Conservation (phyloP, 2,329 filamentous ascomycete genomes). For the Cercospora nicotianae region DNA sequence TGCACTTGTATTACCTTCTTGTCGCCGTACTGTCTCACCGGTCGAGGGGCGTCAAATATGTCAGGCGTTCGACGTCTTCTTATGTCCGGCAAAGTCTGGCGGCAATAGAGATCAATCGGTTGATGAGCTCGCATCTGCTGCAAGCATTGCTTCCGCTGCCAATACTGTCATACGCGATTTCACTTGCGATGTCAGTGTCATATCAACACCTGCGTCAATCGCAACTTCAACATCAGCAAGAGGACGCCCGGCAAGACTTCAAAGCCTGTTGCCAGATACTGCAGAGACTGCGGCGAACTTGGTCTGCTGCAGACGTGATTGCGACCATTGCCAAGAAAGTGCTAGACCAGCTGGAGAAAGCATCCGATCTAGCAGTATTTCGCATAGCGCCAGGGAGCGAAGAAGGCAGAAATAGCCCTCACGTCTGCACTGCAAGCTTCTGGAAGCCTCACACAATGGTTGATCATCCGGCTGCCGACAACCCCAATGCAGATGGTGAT, state of each 20-base stretch:
- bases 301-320: constrained; percentile 51
- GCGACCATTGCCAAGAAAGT: constrained; percentile 40
- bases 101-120: constrained; percentile 54
- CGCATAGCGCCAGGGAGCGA: constrained; percentile 26
- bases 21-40: constrained; percentile 59
- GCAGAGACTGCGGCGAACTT: constrained; percentile 46
- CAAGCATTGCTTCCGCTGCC: constrained; percentile 53
- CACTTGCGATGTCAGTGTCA: constrained; percentile 56
- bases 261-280: constrained; percentile 47
- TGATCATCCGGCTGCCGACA: constrained; percentile 14
- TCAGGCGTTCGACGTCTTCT: constrained; percentile 50
- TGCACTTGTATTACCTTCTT: constrained; percentile 59
- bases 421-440: constrained; percentile 26
- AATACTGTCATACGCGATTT: constrained; percentile 57
- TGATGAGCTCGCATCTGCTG: constrained; percentile 50
- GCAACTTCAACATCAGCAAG: constrained; percentile 50
- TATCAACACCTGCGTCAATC: constrained; percentile 58
- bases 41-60: constrained; percentile 44
- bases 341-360: constrained; percentile 34
- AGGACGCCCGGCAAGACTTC: constrained; percentile 48
- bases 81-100: constrained; percentile 57
- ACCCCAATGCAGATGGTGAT: constrained; percentile 9
- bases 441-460: constrained; percentile 27
- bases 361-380: constrained; percentile 32
- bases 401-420: constrained; percentile 19